A percentile compares a stretch with the other conserved stretches of the same genome.
Conservation (phyloP, 768 basidiomycete species). For the Tylopilus plumbeoviolaceoides region DNA sequence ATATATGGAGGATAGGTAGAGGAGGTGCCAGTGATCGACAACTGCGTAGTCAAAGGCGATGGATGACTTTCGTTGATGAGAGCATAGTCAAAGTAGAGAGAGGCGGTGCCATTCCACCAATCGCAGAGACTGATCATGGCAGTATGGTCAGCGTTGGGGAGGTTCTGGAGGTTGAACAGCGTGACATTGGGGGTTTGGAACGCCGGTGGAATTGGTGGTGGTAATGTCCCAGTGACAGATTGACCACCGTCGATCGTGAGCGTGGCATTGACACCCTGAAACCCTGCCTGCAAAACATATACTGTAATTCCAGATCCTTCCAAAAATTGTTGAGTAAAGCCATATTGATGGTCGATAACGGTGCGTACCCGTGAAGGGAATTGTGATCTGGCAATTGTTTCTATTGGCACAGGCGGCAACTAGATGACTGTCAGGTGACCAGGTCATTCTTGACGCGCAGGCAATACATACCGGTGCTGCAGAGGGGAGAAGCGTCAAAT, state of each 20-base stretch:
- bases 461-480: conserved; percentile 9
- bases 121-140: conserved; percentile 5
- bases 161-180: conserved; percentile 9
- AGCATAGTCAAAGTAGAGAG: conserved; percentile 16
- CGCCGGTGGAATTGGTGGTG: conserved; percentile 1
- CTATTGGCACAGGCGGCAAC: conserved; percentile 6
- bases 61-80: conserved; percentile 10
- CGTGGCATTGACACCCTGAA: conserved; percentile 7
- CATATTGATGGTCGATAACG: neutral
- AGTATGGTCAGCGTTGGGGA: conserved; percentile 11
- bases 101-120: conserved; percentile 2
- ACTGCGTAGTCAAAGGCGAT: too few species aligned
- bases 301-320: conserved; percentile 17
- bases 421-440: neutral
- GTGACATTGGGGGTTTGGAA: conserved; percentile 15
- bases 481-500: neutral
- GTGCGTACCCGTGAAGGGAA: conserved; percentile 16
- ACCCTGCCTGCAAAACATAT: conserved; percentile 11
- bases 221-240: neutral
- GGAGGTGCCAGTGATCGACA: too few species aligned
- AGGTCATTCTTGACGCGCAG: neutral
- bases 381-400: conserved; percentile 6
- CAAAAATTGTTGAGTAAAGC: neutral
- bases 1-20: too few species aligned
- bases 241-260: conserved; percentile 9